Base-by-base conservation (phyloP, 176 grass and related monocot genomes). In the Olyra latifolia region DNA sequence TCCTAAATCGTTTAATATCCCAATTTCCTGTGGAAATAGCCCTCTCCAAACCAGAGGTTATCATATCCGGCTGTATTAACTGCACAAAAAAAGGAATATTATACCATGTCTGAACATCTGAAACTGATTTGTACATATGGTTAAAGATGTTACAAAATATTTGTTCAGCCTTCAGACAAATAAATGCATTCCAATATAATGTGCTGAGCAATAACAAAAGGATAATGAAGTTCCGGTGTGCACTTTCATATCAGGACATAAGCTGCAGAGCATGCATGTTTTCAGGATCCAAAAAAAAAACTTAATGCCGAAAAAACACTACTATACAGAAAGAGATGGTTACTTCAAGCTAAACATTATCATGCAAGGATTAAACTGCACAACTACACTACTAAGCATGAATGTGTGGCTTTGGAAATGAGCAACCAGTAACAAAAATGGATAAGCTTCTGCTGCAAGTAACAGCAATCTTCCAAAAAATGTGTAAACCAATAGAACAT, bases 11-110 rank as follows among this genome's bases (percentile, higher is more conserved):
- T 81, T 91, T 94, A 69, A 98, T 89, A 63, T 95, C 92, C 95
- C 95, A 98, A 80, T 98, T 98, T 65, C 95, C 92, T 41, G 95
- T 98, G 44, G 95, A 94, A 77, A 98, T 86, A 82, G 95, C 85
- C 70, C 76, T 94, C 71, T 94, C 95, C 71, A 98, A 87, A 59
- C 95, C 92, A 69, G 4, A 2, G 25, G 95, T 98, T 70, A 98
- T 98, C 56, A 8, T 24, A 17, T 80, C 63, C 43, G 39, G 32
- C 72, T 56, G 52, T 75, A 87, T 80, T 43, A 80, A 56, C 89
- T 91, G 80, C 39, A 59, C 53, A 62, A 81, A 72, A 63, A 66
- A 68, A 77, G 62, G 4, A 56, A 41, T 60, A 79, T 71, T n/a
- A 45, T 30, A 19, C 29, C 50, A 67, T 69, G 32, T 72, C 11